Base-by-base conservation (phyloP, 768 basidiomycete species). In the Suillus subalutaceus region DNA sequence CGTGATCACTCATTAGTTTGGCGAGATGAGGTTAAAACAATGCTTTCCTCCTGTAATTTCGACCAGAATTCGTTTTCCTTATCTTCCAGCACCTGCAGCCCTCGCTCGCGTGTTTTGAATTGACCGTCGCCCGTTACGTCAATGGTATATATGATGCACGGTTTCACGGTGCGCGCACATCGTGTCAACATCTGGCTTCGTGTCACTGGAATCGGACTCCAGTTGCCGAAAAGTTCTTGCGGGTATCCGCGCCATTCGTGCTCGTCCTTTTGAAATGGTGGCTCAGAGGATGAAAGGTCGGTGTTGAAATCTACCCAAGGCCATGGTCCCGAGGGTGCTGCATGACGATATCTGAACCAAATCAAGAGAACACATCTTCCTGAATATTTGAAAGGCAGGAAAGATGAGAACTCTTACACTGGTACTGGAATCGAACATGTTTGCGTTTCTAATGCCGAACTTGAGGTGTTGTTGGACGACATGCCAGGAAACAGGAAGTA, bases 161-260 rank as follows among this genome's bases (percentile, higher is more conserved):
- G 12, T 20, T 16, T 2, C 10, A 1, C 20, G 2, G 1, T 26
- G 23, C 9, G 8, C 16, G 37, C 15, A 58, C 37, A 41, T 18
- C 18, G 52, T 16, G 15, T 30, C 15, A 52, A 48, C 76, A 83
- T 81, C 62, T 72, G 68, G 53, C 79, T 80, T 57, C 75, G 71
- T 0, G 46, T 0, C 23, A 82, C 78, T 61, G 87, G 86, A 16
- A 72, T 72, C 7, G 71, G 72, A 0, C 84, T 86, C 87, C 87
- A 87, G 66, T 87, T 88, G 13, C 83, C 83, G 66, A 84, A 88
- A 15, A 81, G 74, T 1, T 82, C 81, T 65, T 85, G 82, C 0
- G 87, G 86, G 68, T 88, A 88, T 66, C 63, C 57, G 8, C 63
- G 43, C 82, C 82, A 83, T 4, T 20, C 58, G 12, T 66, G 23